Evolutionary conservation across 371 early-diverging fungal species (phyloP).

Genomic region (Lichtheimia ornata): DNA sequence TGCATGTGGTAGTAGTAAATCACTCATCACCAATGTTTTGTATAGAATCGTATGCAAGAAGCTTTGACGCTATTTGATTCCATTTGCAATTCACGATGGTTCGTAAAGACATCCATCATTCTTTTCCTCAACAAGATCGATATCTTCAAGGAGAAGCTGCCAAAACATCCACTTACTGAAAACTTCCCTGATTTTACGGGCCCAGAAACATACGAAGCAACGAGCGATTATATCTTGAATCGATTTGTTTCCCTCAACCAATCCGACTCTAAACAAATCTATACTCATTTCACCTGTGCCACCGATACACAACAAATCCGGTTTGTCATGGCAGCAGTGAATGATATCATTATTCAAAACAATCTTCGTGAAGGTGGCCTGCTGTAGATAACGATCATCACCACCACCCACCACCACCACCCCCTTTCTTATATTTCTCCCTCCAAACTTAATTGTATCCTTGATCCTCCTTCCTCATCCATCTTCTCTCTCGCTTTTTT

Average conservation of each 20-base stretch:
- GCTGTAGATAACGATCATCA: constrained; percentile 53
- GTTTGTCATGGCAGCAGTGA: constrained; percentile 94
- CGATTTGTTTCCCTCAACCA: constrained; percentile 84
- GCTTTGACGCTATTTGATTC: constrained; percentile 93
- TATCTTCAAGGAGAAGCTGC: constrained; percentile 88
- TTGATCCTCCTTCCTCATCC: not conserved
- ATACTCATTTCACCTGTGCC: constrained; percentile 95
- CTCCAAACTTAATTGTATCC: constrained; percentile 7
- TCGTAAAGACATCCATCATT: constrained; percentile 90
- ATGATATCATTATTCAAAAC: constrained; percentile 92
- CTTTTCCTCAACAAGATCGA: constrained; percentile 97
- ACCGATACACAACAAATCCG: constrained; percentile 97
- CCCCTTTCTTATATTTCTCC: constrained; percentile 9
- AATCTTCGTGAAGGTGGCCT: constrained; percentile 87
- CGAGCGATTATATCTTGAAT: constrained; percentile 83
- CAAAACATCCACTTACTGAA: constrained; percentile 73
- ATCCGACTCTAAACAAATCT: constrained; percentile 83
- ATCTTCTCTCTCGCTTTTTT: not conserved
- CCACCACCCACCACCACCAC: not conserved
- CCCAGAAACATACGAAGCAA: constrained; percentile 75
- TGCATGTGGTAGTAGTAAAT: not conserved
- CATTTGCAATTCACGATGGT: constrained; percentile 95
- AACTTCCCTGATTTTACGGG: constrained; percentile 85
- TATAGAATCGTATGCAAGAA: constrained; percentile 94
- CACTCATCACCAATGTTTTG: not conserved